These are phyloP conservation scores for Aureobasidium sp. DNA, from an alignment of 2,329 filamentous ascomycete species.

Conservation along the genomic window DNA sequence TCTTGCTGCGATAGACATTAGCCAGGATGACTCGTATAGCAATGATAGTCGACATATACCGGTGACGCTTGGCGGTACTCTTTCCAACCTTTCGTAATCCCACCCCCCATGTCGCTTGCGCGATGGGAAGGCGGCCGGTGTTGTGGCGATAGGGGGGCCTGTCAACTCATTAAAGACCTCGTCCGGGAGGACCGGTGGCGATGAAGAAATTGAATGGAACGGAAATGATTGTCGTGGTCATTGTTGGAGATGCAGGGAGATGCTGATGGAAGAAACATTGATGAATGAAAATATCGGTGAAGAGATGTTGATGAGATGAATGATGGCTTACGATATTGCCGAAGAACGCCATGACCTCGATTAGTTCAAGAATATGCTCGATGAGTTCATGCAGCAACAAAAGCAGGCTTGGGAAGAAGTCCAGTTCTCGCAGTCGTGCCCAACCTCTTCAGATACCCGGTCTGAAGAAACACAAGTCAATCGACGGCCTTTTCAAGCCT, in stretches of 20 bases:
- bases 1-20: constrained; percentile 4
- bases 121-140: no score
- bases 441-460: constrained; percentile 32
- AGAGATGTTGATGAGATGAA: no score
- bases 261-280: no score
- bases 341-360: constrained; percentile 67
- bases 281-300: no score
- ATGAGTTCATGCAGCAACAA: constrained; percentile 47
- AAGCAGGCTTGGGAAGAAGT: constrained; percentile 36
- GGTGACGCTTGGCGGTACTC: background rate
- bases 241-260: no score
- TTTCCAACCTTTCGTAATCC: background rate
- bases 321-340: constrained; percentile 65
- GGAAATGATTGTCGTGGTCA: no score
- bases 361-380: constrained; percentile 74
- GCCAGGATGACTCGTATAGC: background rate
- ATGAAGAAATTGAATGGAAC: no score
- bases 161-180: no score
- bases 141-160: no score
- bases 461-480: constrained; percentile 51
- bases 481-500: constrained; percentile 57
- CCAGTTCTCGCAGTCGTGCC: background rate
- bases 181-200: no score
- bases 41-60: background rate
- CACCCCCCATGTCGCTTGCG: no score